These are phyloP conservation scores for Sugiyamaella valdiviana DNA, from an alignment of 805 yeast species.

Conservation along the genomic window DNA sequence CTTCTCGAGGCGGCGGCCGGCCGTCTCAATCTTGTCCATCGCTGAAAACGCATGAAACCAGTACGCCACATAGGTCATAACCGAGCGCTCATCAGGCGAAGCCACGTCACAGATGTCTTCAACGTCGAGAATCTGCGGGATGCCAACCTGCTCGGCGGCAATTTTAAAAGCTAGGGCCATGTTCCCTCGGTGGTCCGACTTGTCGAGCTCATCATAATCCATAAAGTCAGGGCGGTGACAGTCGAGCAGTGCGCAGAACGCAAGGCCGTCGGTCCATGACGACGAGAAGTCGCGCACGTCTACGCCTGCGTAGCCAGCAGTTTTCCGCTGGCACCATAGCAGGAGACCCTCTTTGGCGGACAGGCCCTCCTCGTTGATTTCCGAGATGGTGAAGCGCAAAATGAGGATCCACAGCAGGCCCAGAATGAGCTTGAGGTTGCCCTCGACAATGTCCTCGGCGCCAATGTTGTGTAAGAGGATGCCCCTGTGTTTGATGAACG, in stretches of 20 bases:
- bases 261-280: constrained; percentile 49
- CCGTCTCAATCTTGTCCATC: constrained; percentile 33
- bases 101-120: constrained; percentile 44
- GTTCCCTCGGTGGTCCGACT: constrained; percentile 29
- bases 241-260: constrained; percentile 43
- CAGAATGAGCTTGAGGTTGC: constrained; percentile 83
- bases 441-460: constrained; percentile 88
- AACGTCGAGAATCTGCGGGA: constrained; percentile 48
- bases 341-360: constrained; percentile 40
- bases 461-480: constrained; percentile 35
- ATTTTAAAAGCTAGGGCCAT: constrained; percentile 36
- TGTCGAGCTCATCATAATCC: constrained; percentile 31
- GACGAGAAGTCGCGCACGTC: constrained; percentile 44
- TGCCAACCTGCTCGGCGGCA: constrained; percentile 42
- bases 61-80: constrained; percentile 52
- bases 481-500: constrained; percentile 32
- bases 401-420: constrained; percentile 75
- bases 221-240: constrained; percentile 39
- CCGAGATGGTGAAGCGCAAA: constrained; percentile 34
- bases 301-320: constrained; percentile 35
- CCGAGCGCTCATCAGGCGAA: constrained; percentile 54
- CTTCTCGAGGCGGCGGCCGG: constrained; percentile 34
- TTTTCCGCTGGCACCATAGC: constrained; percentile 49
- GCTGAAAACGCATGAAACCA: constrained; percentile 47
- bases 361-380: constrained; percentile 35